Conservation (phyloP, 2,329 filamentous ascomycete genomes). For the Clarireedia monteithiana region DNA sequence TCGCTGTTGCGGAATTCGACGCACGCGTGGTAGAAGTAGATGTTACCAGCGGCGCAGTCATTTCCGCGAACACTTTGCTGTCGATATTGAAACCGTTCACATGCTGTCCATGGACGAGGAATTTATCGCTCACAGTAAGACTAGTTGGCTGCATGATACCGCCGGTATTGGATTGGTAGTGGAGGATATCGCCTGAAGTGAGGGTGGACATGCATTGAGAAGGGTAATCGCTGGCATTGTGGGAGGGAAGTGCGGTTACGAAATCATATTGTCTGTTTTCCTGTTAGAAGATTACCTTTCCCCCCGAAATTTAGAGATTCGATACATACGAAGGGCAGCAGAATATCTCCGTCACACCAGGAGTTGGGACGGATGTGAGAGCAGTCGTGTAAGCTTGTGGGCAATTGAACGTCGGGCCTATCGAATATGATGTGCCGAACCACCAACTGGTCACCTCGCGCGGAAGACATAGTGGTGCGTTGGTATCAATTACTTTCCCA, state of each 20-base stretch:
- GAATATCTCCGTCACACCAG: conserved; percentile 2
- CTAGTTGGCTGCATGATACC: conserved; percentile 4
- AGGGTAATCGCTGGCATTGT: background rate
- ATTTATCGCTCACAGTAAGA: background rate
- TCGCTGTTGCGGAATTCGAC: too few species aligned
- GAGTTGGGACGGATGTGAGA: background rate
- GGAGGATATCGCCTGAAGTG: background rate
- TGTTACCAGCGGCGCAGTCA: background rate
- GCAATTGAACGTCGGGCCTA: conserved; percentile 2
- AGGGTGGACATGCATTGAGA: conserved; percentile 4
- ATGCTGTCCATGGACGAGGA: conserved; percentile 1
- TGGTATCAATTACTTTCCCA: background rate
- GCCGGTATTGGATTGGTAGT: conserved; percentile 1
- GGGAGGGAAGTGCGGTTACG: background rate
- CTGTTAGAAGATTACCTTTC: background rate
- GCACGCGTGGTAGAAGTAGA: background rate
- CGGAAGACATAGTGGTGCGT: conserved; percentile 2
- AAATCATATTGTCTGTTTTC: background rate
- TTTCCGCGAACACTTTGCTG: background rate
- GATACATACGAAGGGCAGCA: conserved; percentile 4
- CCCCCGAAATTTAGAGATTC: background rate
- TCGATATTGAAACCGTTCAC: conserved; percentile 7
- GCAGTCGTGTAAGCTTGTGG: conserved; percentile 2
- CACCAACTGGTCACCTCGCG: conserved; percentile 4
- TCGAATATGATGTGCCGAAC: background rate